Conservation (phyloP, 1,284 basidiomycete species). For the Coniferiporia weirii region DNA sequence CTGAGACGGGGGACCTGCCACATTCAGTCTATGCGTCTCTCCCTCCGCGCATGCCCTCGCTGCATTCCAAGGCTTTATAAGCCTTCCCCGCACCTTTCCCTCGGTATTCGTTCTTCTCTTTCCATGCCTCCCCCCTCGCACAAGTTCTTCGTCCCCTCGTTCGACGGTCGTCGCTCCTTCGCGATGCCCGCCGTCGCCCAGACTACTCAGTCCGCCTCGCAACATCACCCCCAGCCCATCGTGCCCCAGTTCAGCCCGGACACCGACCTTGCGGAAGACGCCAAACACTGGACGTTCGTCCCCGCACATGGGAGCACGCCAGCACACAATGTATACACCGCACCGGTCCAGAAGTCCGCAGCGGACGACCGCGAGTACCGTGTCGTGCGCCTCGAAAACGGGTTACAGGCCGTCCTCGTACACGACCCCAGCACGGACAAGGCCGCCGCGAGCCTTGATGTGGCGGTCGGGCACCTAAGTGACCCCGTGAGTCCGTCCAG, state of each 20-base stretch:
- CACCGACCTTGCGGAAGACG: constrained; percentile 7
- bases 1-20: background rate
- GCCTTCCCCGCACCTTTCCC: background rate
- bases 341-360: constrained; percentile 68
- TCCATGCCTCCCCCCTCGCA: background rate
- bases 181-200: background rate
- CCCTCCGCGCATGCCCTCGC: background rate
- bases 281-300: constrained; percentile 36
- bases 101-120: background rate
- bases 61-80: background rate
- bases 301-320: constrained; percentile 29
- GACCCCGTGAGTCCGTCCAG: constrained; percentile 70
- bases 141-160: background rate
- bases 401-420: constrained; percentile 81
- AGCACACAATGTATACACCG: constrained; percentile 52
- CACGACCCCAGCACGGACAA: constrained; percentile 91
- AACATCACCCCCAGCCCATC: background rate
- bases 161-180: background rate
- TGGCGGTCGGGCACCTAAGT: constrained; percentile 90
- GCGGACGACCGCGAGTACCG: constrained; percentile 79
- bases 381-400: constrained; percentile 82
- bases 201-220: background rate
- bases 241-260: background rate
- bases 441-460: constrained; percentile 91
- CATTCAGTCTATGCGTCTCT: background rate